Base-by-base conservation (phyloP, 768 basidiomycete species). In the Russula virescens region DNA sequence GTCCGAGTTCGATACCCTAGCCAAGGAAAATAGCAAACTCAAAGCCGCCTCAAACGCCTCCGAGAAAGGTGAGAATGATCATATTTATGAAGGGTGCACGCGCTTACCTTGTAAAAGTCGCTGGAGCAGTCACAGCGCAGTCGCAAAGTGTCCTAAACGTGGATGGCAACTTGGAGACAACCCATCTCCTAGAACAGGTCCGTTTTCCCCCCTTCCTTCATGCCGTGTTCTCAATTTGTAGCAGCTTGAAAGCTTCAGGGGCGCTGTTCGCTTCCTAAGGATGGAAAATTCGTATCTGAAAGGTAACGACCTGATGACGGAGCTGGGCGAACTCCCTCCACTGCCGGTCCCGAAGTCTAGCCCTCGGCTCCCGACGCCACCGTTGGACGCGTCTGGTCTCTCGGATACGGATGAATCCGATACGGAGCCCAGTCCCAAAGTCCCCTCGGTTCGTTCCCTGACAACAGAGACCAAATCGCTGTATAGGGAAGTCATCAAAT, bases 231-330 rank as follows among this genome's bases (percentile, higher is more conserved):
- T 62, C 66, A 69, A 64, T 64, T 54, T 45, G 28, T n/a, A 61
- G 25, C 68, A 94, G 89, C 86, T 98, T 70, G 91, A 96, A 50
- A 89, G 89, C 16, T 81, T 98, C n/a, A 89, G 92, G 45, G 87
- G 88, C 6, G 91, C 95, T 0, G 85, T 98, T 31, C 85, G 92
- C 21, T 98, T 90, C 83, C 79, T 99, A n/a, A 86, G 95, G 25
- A 86, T 81, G 40, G 95, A 98, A 74, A 98, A 98, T 72, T 83
- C 91, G 2, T 94, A 91, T 71, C 86, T 98, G 75, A 94, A 90
- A 71, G 92, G 94, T 2, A 91, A 93, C 73, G 93, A 95, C 69
- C 81, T 98, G 0, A 83, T 98, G 62, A 81, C 82, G 55, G 90
- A 93, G 68, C 86, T 98, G 59, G 83, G 88, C 65, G 70, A 84